phyloP scores from a whole-genome alignment of 441 rosid genomes.

The Gossypium trilobum region DNA sequence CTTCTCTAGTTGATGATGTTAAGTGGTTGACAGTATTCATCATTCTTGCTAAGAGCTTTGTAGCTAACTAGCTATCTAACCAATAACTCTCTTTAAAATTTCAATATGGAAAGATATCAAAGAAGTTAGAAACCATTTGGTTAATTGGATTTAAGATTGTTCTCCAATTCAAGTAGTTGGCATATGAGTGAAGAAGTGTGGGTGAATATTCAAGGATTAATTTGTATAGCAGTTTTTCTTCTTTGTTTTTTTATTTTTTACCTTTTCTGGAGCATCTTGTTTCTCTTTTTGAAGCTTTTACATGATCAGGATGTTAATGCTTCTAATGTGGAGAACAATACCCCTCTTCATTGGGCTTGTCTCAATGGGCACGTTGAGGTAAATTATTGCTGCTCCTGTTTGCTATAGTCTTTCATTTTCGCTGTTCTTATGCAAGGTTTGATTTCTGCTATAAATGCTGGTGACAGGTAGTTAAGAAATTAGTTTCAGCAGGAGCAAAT shows the following conservation, averaged over 20 bases:
- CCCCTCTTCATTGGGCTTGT: constrained; percentile 89
- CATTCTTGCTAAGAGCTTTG: background rate
- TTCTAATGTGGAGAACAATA: constrained; percentile 62
- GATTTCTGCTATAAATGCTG: background rate
- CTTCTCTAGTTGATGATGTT: background rate
- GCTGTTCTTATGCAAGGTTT: background rate
- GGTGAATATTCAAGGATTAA: background rate
- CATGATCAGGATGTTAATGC: constrained; percentile 54
- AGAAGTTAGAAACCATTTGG: background rate
- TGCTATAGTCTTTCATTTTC: background rate
- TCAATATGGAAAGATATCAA: background rate
- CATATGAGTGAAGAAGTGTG: background rate
- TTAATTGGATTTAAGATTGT: background rate
- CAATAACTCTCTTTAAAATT: background rate
- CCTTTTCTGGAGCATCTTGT: background rate
- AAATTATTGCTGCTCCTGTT: constrained; percentile 9
- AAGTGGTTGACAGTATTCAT: background rate
- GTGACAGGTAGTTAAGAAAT: constrained; percentile 58
- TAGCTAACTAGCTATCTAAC: background rate
- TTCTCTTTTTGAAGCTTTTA: constrained; percentile 11
- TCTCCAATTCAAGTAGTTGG: background rate
- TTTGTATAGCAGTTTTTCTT: background rate
- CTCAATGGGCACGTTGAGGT: constrained; percentile 77
- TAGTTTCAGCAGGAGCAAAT: constrained; percentile 67
- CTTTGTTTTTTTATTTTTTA: background rate